Percentiles rank a stretch among this genome's conserved stretches.
Conservation (phyloP, 2,329 filamentous ascomycete species). For the Xylaria sp. region DNA sequence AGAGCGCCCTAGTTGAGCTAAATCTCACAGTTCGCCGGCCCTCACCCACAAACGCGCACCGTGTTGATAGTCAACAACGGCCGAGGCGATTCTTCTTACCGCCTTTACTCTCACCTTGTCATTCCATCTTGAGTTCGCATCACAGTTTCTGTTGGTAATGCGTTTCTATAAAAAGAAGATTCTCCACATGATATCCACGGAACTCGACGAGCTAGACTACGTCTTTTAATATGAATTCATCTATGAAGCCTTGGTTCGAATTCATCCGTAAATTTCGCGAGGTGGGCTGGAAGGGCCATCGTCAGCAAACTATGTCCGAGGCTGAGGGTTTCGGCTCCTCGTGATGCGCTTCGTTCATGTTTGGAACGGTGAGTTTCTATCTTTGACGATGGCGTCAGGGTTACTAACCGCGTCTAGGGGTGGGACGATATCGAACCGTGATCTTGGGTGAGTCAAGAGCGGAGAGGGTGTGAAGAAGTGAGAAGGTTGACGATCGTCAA, state of each 20-base stretch:
- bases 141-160: conserved; percentile 29
- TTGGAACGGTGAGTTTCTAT: conserved; percentile 21
- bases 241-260: conserved; percentile 44
- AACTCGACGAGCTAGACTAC: conserved; percentile 38
- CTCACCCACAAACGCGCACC: conserved; percentile 1
- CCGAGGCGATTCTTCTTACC: conserved; percentile 15
- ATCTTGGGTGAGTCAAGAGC: neutral
- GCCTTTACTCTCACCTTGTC: conserved; percentile 8
- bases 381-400: conserved; percentile 31
- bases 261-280: conserved; percentile 52
- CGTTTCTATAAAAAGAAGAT: conserved; percentile 41
- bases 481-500: conserved; percentile 9
- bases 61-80: neutral
- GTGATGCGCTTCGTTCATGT: conserved; percentile 30
- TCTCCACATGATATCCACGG: conserved; percentile 22
- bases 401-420: neutral
- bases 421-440: conserved; percentile 16
- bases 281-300: conserved; percentile 37
- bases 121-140: conserved; percentile 19
- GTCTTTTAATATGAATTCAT: conserved; percentile 51
- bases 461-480: conserved; percentile 1
- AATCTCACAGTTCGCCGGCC: conserved; percentile 3
- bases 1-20: conserved; percentile 12
- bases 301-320: conserved; percentile 28
- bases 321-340: conserved; percentile 33